Evolutionary conservation across 192 early-diverging fungal species (phyloP).

Genomic region (Coemansia sp.): DNA sequence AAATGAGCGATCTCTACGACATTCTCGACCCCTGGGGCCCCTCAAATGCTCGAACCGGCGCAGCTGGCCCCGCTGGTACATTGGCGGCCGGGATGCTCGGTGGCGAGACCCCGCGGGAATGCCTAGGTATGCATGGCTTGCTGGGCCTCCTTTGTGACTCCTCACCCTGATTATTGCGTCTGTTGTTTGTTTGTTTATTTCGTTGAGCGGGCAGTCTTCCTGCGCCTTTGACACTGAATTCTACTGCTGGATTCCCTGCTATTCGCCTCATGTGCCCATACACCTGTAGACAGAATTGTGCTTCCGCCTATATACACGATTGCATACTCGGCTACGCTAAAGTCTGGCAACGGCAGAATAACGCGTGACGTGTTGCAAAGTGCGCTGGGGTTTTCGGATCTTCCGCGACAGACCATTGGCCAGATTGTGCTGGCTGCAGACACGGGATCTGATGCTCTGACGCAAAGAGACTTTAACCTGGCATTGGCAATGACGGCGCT

Average conservation of each 20-base stretch:
- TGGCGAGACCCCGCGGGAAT: constrained; percentile 17
- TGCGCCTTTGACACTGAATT: too few species aligned
- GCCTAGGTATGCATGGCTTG: constrained; percentile 38
- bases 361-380: constrained; percentile 40
- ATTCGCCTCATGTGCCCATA: neutral
- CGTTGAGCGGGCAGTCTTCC: too few species aligned
- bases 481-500: constrained; percentile 66
- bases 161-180: too few species aligned
- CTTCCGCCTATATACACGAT: constrained; percentile 43
- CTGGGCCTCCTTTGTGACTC: too few species aligned
- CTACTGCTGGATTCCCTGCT: neutral
- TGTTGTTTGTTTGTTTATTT: too few species aligned
- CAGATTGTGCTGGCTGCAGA: constrained; percentile 40
- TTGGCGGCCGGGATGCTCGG: neutral
- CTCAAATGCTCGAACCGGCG: constrained; percentile 3
- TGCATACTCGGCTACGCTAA: constrained; percentile 33
- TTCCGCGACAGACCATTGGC: constrained; percentile 37
- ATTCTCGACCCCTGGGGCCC: constrained; percentile 51
- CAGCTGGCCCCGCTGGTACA: constrained; percentile 3
- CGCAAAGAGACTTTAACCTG: constrained; percentile 65
- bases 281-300: constrained; percentile 32
- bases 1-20: constrained; percentile 53
- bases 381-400: constrained; percentile 21
- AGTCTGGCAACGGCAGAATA: constrained; percentile 35
- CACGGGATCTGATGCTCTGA: constrained; percentile 16